Evolutionary conservation across 257 asterid species (phyloP).

Genomic region (Solanum commersonii): DNA sequence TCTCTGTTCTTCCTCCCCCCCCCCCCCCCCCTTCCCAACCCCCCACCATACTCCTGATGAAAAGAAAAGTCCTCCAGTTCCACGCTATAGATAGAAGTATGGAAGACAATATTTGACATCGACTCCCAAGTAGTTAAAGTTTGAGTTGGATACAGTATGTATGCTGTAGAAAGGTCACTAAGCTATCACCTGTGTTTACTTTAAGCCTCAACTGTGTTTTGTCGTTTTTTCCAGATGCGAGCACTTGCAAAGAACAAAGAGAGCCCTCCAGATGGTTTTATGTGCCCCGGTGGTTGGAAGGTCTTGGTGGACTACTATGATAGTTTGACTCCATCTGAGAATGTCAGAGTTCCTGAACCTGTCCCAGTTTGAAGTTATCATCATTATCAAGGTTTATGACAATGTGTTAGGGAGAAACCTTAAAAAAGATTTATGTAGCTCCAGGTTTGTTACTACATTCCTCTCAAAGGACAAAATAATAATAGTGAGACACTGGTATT

Average conservation of each 20-base stretch:
- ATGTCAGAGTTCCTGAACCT: constrained; percentile 42
- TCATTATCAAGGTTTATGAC: not conserved
- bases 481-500: not conserved
- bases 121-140: not conserved
- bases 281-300: constrained; percentile 98
- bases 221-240: constrained; percentile 50
- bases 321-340: constrained; percentile 47
- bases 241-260: constrained; percentile 77
- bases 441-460: not conserved
- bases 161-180: not conserved
- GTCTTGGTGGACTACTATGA: constrained; percentile 88
- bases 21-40: not conserved
- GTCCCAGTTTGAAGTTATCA: constrained; percentile 36
- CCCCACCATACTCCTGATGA: not conserved
- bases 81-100: not conserved
- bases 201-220: not conserved
- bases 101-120: not conserved
- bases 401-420: not conserved
- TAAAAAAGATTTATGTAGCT: not conserved
- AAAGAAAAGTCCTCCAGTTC: not conserved
- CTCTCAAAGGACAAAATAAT: not conserved
- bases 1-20: not conserved
- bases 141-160: not conserved
- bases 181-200: not conserved
- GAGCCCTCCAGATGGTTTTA: constrained; percentile 90